phyloP scores from a whole-genome alignment of 441 rosid species.

The Erysimum cheiri region DNA sequence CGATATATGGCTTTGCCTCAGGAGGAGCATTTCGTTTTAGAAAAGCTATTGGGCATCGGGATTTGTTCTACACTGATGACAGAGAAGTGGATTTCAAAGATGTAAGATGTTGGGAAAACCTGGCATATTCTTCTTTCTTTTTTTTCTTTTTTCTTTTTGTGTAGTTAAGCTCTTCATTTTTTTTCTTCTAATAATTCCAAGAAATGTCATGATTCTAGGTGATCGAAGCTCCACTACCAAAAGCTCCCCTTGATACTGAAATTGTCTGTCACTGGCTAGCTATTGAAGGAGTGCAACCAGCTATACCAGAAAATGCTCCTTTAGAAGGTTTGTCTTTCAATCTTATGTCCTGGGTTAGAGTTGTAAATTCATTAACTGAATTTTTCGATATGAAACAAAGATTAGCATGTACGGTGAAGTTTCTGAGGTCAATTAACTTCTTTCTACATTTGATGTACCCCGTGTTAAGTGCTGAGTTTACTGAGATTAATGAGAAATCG shows the following conservation, averaged over 20 bases:
- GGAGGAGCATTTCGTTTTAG: constrained; percentile 80
- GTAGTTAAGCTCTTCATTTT: constrained; percentile 26
- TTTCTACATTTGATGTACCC: not conserved
- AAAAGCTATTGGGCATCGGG: constrained; percentile 83
- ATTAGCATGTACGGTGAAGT: constrained; percentile 23
- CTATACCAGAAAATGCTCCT: constrained; percentile 95
- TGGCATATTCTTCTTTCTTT: not conserved
- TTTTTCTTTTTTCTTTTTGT: not conserved
- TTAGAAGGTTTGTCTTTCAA: constrained; percentile 64
- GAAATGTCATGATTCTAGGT: constrained; percentile 55
- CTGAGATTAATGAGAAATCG: constrained; percentile 16
- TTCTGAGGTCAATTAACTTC: not conserved
- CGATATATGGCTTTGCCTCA: constrained; percentile 81
- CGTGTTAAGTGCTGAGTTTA: constrained; percentile 5
- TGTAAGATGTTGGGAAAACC: constrained; percentile 53
- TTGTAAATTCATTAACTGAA: constrained; percentile 13
- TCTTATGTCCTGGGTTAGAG: constrained; percentile 26
- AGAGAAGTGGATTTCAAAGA: constrained; percentile 92
- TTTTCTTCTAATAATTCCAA: constrained; percentile 12
- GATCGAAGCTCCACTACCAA: constrained; percentile 97
- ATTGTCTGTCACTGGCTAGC: constrained; percentile 95
- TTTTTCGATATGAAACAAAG: constrained; percentile 11
- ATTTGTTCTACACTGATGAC: constrained; percentile 90
- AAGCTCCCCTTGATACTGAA: constrained; percentile 87
- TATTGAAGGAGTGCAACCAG: constrained; percentile 95